A percentile compares a stretch with the other conserved stretches of the same genome.
Evolutionary conservation across 1,139 yeast species (phyloP).

Genomic region (Wickerhamomyces sp.): DNA sequence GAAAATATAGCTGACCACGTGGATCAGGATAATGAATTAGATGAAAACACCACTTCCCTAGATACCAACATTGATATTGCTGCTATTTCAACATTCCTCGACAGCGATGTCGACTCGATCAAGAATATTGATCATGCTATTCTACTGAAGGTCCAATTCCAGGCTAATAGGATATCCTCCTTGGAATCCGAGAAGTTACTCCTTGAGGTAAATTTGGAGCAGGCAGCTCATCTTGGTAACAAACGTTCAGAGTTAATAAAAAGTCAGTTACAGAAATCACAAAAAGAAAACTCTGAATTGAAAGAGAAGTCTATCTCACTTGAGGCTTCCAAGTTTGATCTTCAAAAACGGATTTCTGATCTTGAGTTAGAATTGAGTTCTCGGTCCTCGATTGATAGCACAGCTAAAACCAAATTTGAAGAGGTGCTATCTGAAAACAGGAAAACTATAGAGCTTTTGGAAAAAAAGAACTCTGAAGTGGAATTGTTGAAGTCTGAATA

Average conservation of each 20-base stretch:
- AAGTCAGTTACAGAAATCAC: slow-evolving; percentile 26
- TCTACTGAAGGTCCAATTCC: slow-evolving; percentile 34
- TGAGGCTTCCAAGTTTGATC: slow-evolving; percentile 24
- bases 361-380: slow-evolving; percentile 25
- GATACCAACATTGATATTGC: slow-evolving; percentile 12
- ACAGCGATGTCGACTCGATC: slow-evolving; percentile 27
- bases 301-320: slow-evolving; percentile 27
- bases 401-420: slow-evolving; percentile 16
- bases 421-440: slow-evolving; percentile 33
- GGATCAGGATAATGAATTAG: too few species aligned
- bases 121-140: slow-evolving; percentile 23
- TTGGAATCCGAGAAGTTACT: slow-evolving; percentile 47
- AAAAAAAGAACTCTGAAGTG: slow-evolving; percentile 42
- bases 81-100: slow-evolving; percentile 31
- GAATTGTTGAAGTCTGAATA: slow-evolving; percentile 47
- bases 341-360: slow-evolving; percentile 27
- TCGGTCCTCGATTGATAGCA: slow-evolving; percentile 5
- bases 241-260: slow-evolving; percentile 30
- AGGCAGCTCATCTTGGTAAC: slow-evolving; percentile 35
- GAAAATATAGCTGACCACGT: too few species aligned
- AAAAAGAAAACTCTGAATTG: slow-evolving; percentile 28
- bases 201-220: slow-evolving; percentile 51
- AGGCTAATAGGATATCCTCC: slow-evolving; percentile 43
- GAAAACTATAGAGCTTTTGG: slow-evolving; percentile 35
- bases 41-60: too few species aligned